Base-by-base conservation (phyloP, 2,329 filamentous ascomycete species). In the Geosmithia flava region DNA sequence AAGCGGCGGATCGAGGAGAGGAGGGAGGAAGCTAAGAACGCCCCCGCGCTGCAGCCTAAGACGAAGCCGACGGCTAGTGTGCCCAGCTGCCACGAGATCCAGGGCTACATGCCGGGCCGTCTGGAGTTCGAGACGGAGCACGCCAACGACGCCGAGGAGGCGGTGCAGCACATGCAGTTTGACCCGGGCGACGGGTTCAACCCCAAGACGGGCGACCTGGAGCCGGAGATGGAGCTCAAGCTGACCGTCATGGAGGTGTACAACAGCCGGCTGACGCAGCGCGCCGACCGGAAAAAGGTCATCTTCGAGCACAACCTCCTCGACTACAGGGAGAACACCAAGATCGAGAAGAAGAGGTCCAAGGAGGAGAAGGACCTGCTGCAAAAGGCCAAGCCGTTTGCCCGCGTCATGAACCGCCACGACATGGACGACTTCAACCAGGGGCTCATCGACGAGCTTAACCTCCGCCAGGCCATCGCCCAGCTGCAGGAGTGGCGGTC, bases 191-290 rank as follows among this genome's bases (percentile, higher is more conserved):
- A 96, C 66, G 93, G 93, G 49, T 74, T 95, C 55, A 95, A 95
- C 59, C 82, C 85, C 1, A 70, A 75, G 2, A 95, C 89, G 0
- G 85, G 87, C 52, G 84, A 94, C 59, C 72, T 94, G 50, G 93
- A 98, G 57, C 89, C 93, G 1, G 93, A 98, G 64, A 95, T 95
- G 76, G 90, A 96, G 54, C 76, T 98, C 44, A 98, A 98, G 72
- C 81, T 97, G 68, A 95, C 89, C 0, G 89, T 98, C 19, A 96
- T 98, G 81, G 89, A 95, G 54, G 95, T 98, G 46, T 98, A 98
- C 72, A 98, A 98, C 60, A 84, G 85, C 50, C 81, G 90, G 4
- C 70, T 98, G 17, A 95, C 90, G 2, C 85, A 90, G 49, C 82
- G 93, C 55, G 91, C 91, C 7, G 91, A 97, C 58, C 78, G 93